A percentile compares a stretch with the other conserved stretches of the same genome.
These are phyloP conservation scores for Leishmania amazonensis DNA, from an alignment of 208 protist species.

Conservation along the genomic window DNA sequence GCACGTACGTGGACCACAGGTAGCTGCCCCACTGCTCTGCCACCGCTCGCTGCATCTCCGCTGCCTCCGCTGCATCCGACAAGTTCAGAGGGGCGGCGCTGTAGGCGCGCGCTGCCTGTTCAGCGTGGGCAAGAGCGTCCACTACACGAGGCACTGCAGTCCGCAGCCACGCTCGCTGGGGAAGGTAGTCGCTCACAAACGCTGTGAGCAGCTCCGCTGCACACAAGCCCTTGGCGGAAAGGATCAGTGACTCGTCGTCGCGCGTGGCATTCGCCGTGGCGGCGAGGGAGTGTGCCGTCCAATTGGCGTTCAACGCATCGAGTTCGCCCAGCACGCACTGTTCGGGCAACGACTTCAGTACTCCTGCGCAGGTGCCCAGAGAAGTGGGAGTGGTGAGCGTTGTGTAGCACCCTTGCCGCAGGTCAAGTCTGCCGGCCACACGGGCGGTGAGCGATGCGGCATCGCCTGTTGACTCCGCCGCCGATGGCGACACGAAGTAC, in stretches of 20 bases:
- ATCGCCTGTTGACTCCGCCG: neutral
- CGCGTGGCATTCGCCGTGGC: neutral
- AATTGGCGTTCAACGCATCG: constrained; percentile 14
- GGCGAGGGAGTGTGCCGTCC: constrained; percentile 18
- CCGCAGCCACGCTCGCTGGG: constrained; percentile 36
- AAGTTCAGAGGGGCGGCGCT: neutral
- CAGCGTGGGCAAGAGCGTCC: constrained; percentile 17
- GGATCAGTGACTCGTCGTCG: neutral
- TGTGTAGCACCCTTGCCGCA: constrained; percentile 16
- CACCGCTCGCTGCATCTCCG: constrained; percentile 15
- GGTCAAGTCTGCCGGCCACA: constrained; percentile 15
- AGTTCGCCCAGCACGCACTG: constrained; percentile 14
- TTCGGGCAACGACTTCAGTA: constrained; percentile 2
- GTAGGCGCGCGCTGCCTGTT: constrained; percentile 9
- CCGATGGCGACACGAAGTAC: constrained; percentile 7
- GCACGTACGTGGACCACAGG: constrained; percentile 26
- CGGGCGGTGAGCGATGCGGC: neutral
- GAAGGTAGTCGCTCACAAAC: constrained; percentile 31
- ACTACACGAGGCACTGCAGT: constrained; percentile 18
- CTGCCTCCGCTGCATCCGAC: constrained; percentile 8
- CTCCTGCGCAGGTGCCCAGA: neutral
- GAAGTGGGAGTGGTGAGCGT: neutral
- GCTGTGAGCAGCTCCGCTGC: constrained; percentile 18
- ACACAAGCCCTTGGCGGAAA: constrained; percentile 4
- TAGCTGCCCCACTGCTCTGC: constrained; percentile 22